phyloP scores from a whole-genome alignment of 345 rosid species.

The Arabidopsis arenosa region DNA sequence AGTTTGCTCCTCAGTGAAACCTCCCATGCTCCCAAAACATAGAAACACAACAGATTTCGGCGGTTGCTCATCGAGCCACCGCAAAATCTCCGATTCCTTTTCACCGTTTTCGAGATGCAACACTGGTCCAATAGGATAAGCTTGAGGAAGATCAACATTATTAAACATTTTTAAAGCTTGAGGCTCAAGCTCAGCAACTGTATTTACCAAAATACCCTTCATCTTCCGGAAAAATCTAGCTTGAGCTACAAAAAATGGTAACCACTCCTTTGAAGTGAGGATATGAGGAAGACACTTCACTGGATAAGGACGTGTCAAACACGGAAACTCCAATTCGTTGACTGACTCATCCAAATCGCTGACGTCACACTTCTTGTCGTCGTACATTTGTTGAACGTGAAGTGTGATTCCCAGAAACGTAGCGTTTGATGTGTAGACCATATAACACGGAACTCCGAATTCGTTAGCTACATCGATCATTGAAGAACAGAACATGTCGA shows the following conservation, averaged over 20 bases:
- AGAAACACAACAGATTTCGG: slow-evolving; percentile 58
- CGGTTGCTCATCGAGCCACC: slow-evolving; percentile 68
- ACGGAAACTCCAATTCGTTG: slow-evolving; percentile 47
- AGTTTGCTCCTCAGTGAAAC: slow-evolving; percentile 55
- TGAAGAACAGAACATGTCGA: slow-evolving; percentile 59
- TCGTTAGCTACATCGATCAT: slow-evolving; percentile 61
- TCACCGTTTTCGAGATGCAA: slow-evolving; percentile 39
- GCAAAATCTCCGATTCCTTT: slow-evolving; percentile 38
- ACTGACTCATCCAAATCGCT: slow-evolving; percentile 49
- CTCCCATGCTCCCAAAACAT: slow-evolving; percentile 72
- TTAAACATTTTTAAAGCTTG: slow-evolving; percentile 34
- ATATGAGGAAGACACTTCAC: slow-evolving; percentile 44
- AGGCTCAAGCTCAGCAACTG: slow-evolving; percentile 60
- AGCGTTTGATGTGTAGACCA: slow-evolving; percentile 57
- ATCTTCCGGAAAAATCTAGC: slow-evolving; percentile 38
- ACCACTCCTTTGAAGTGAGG: neutral
- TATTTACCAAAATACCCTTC: slow-evolving; percentile 60
- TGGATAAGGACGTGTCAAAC: slow-evolving; percentile 47
- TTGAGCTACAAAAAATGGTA: neutral
- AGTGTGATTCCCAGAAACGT: slow-evolving; percentile 43
- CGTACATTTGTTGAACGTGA: slow-evolving; percentile 38
- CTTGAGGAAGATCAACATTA: slow-evolving; percentile 26
- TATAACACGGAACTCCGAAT: slow-evolving; percentile 50
- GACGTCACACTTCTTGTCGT: slow-evolving; percentile 36
- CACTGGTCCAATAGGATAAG: slow-evolving; percentile 61